A percentile compares a stretch with the other conserved stretches of the same genome.
These are phyloP conservation scores for Stylosanthes scabra DNA, from an alignment of 331 rosid species.

Conservation along the genomic window DNA sequence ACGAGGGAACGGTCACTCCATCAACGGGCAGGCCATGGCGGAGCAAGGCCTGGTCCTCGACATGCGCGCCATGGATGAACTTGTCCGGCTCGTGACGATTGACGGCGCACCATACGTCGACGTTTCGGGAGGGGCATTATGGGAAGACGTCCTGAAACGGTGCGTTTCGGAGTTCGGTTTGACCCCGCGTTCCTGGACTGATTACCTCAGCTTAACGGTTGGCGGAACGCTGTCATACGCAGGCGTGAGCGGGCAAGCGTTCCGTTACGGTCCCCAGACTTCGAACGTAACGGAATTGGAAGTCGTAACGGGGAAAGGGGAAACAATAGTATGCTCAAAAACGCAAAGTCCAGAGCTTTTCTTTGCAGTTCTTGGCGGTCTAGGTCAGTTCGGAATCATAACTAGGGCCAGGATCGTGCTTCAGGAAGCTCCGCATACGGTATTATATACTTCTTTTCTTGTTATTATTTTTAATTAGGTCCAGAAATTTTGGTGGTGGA, in stretches of 20 bases:
- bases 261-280: constrained; percentile 88
- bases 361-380: constrained; percentile 70
- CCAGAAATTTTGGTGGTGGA: too few relatives aligned
- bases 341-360: constrained; percentile 69
- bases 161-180: constrained; percentile 56
- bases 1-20: constrained; percentile 91
- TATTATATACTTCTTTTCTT: not conserved
- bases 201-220: constrained; percentile 83
- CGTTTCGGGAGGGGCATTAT: constrained; percentile 95
- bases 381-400: constrained; percentile 92
- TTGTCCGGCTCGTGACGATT: not conserved
- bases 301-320: constrained; percentile 85
- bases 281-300: constrained; percentile 81
- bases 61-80: constrained; percentile 72
- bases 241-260: constrained; percentile 89
- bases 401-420: constrained; percentile 73
- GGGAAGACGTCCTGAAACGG: constrained; percentile 80
- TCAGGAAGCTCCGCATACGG: constrained; percentile 71
- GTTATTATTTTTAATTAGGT: not conserved
- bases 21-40: constrained; percentile 95
- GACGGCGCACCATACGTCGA: constrained; percentile 48
- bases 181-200: constrained; percentile 91
- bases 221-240: constrained; percentile 93
- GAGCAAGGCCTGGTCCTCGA: constrained; percentile 73
- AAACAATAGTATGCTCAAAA: constrained; percentile 64